These are phyloP conservation scores for Cladosporium sp. DNA, from an alignment of 2,329 filamentous ascomycete species.

Conservation along the genomic window DNA sequence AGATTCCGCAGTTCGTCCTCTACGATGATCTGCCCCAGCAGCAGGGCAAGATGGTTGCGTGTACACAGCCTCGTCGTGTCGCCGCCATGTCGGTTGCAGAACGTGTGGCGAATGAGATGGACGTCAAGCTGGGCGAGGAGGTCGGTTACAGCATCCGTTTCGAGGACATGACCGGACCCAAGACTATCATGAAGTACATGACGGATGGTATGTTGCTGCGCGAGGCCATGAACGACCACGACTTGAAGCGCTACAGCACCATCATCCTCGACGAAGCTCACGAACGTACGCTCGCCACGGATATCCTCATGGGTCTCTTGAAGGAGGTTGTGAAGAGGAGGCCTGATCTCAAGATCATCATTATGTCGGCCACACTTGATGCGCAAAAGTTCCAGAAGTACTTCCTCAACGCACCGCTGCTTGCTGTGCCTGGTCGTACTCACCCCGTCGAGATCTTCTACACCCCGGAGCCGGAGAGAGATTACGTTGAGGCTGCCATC, in stretches of 20 bases:
- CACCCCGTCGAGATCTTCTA: conserved; percentile 98
- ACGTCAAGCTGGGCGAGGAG: conserved; percentile 86
- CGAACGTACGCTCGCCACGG: conserved; percentile 93
- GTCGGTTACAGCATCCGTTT: conserved; percentile 99
- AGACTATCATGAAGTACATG: conserved; percentile 98
- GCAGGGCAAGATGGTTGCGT: conserved; percentile 85
- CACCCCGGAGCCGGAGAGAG: conserved; percentile 89
- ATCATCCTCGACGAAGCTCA: conserved; percentile 99
- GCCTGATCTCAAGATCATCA: conserved; percentile 92
- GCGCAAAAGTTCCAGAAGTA: conserved; percentile 98
- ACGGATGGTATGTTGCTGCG: conserved; percentile 97
- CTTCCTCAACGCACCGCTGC: conserved; percentile 88
- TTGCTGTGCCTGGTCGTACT: conserved; percentile 91
- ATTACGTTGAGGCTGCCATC: conserved; percentile 94
- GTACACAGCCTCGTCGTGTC: conserved; percentile 95
- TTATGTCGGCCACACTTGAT: conserved; percentile 98
- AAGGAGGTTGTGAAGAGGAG: conserved; percentile 83
- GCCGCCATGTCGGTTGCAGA: conserved; percentile 98
- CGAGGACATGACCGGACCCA: conserved; percentile 85
- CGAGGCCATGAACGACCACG: conserved; percentile 94
- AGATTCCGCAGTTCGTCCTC: conserved; percentile 97
- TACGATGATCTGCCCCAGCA: conserved; percentile 92
- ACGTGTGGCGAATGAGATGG: conserved; percentile 95
- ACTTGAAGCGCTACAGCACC: conserved; percentile 88
- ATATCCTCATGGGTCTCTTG: conserved; percentile 93